Evolutionary conservation across 2,329 filamentous ascomycete genomes (phyloP), one percentile per base, ranked within the genome.

Genomic region (Dryadomyces quercivorus): DNA sequence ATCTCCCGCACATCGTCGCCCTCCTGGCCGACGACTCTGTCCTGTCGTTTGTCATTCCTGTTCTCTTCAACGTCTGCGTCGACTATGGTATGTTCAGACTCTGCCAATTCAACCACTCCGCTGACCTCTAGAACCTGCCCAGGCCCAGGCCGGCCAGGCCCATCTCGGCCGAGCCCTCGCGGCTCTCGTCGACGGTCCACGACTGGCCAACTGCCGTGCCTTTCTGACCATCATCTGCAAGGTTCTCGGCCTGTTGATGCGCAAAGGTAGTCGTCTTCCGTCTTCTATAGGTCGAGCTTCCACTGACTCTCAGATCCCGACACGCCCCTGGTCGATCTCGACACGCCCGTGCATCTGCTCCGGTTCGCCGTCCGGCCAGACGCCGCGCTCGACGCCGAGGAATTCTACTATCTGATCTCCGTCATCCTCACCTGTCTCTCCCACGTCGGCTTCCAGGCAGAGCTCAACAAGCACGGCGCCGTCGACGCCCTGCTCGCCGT

Each of bases 51-150:
- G 71, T 72, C 40, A 73, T 84, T 44, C 77, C 80, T 0, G 81
- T 84, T 8, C 66, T 84, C 4, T 82, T 77, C 65, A 85, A 85
- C 61, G 72, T 82, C 50, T 74, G 80, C 54, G 73, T 84, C 15
- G 81, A 85, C 62, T 84, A 82, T 62, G 78, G 80, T 83, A 63
- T 20, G 38, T 26, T 20, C 2, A 6, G 26, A 9, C 1, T 38
- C 15, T 43, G 5, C 21, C 16, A n/a, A 8, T 10, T 46, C n/a
- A n/a, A n/a, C n/a, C n/a, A n/a, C n/a, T n/a, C n/a, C n/a, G n/a
- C n/a, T n/a, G n/a, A n/a, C n/a, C n/a, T 18, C 18, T 53, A 84
- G 80, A 78, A 59, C 75, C 77, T 4, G 78, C 80, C 16, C 81
- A 84, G 59, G 64, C 68, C 15, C 72, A 78, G 9, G 78, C 78